Evolutionary conservation across 768 basidiomycete genomes (phyloP).

Genomic region (Mycena indigotica): DNA sequence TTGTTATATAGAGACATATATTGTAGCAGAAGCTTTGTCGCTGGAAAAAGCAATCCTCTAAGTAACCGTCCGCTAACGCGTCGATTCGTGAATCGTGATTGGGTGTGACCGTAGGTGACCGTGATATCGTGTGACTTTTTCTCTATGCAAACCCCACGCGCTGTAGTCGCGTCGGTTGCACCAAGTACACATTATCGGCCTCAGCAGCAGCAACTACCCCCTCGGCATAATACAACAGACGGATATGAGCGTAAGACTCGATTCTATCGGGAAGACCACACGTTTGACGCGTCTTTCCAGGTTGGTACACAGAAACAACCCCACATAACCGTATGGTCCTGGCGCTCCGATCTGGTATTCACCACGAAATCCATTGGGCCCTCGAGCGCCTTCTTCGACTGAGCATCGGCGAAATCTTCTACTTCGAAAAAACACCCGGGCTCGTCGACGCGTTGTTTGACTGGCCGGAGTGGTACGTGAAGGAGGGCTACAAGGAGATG

Average conservation of each 20-base stretch:
- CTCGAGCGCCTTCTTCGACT: conserved; percentile 82
- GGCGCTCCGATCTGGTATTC: conserved; percentile 80
- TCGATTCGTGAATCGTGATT: no score
- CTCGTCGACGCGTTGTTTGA: conserved; percentile 82
- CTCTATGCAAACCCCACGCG: no score
- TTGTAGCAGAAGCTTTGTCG: no score
- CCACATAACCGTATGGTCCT: conserved; percentile 90
- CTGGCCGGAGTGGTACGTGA: conserved; percentile 85
- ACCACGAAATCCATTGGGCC: conserved; percentile 85
- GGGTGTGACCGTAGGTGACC: no score
- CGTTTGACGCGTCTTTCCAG: conserved; percentile 37
- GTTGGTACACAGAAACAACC: conserved; percentile 83
- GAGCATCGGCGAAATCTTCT: conserved; percentile 78
- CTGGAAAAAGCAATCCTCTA: no score
- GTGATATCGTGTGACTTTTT: no score
- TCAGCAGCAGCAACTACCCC: not conserved
- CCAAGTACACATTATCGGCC: no score
- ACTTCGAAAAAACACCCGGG: conserved; percentile 72
- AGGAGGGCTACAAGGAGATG: conserved; percentile 54
- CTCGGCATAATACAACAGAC: conserved; percentile 35
- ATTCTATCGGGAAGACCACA: not conserved
- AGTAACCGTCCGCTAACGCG: no score
- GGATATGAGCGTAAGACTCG: conserved; percentile 72
- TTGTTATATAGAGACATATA: no score
- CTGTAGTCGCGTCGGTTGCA: no score